These are phyloP conservation scores for Sutorius eximius DNA, from an alignment of 1,284 basidiomycete species.

Conservation along the genomic window DNA sequence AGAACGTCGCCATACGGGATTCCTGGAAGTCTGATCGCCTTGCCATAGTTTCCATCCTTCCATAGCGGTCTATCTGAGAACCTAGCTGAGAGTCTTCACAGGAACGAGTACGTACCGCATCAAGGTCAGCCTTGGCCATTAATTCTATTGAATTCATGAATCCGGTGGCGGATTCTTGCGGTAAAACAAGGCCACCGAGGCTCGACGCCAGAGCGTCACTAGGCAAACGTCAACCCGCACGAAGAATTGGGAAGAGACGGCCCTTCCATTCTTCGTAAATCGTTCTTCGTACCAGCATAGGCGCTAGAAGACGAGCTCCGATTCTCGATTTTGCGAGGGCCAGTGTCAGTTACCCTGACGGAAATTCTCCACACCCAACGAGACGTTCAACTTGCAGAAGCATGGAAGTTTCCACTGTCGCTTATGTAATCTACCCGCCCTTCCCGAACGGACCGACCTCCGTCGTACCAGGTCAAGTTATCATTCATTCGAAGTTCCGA, in stretches of 20 bases:
- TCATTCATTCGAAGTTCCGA: neutral
- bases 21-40: slow-evolving; percentile 20
- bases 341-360: slow-evolving; percentile 13
- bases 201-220: slow-evolving; percentile 6
- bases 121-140: neutral
- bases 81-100: neutral
- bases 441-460: neutral
- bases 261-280: slow-evolving; percentile 25
- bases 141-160: slow-evolving; percentile 1
- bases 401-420: neutral
- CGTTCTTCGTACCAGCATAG: slow-evolving; percentile 18
- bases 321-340: slow-evolving; percentile 22
- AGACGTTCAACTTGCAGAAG: neutral
- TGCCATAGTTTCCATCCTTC: slow-evolving; percentile 4
- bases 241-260: slow-evolving; percentile 1
- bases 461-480: neutral
- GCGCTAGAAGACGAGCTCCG: slow-evolving; percentile 11
- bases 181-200: neutral
- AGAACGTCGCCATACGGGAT: slow-evolving; percentile 15
- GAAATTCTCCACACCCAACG: slow-evolving; percentile 6
- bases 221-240: slow-evolving; percentile 1
- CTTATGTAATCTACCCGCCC: slow-evolving; percentile 1
- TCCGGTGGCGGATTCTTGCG: slow-evolving; percentile 23
- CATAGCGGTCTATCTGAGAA: neutral
- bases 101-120: slow-evolving; percentile 3